A percentile compares a stretch with the other conserved stretches of the same genome.
phyloP scores from a whole-genome alignment of 1,284 basidiomycete species.

The Tilletia indica region DNA sequence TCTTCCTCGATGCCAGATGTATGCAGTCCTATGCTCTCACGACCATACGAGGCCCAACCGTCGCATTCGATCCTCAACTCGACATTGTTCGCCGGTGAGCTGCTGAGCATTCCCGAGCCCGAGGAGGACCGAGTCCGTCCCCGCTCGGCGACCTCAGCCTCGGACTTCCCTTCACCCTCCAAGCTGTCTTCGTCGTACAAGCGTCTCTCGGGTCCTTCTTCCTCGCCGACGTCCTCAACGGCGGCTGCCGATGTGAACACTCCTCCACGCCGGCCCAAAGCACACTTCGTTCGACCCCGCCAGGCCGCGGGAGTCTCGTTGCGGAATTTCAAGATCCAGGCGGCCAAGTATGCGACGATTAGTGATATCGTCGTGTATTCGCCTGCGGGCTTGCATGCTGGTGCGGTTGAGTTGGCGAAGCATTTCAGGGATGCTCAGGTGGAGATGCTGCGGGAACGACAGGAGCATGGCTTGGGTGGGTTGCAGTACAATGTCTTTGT shows the following conservation, averaged over 20 bases:
- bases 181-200: constrained; percentile 2
- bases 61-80: constrained; percentile 42
- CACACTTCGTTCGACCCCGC: constrained; percentile 32
- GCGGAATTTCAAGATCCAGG: constrained; percentile 55
- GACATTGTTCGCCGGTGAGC: constrained; percentile 39
- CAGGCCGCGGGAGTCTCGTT: constrained; percentile 46
- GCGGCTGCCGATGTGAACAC: background rate
- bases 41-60: constrained; percentile 34
- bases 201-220: background rate
- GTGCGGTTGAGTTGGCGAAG: constrained; percentile 38
- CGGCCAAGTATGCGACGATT: constrained; percentile 77
- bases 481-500: constrained; percentile 83
- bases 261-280: background rate
- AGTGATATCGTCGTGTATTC: constrained; percentile 84
- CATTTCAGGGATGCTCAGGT: constrained; percentile 49
- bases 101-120: constrained; percentile 26
- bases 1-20: background rate
- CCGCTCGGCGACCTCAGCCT: background rate
- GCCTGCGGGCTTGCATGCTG: constrained; percentile 44
- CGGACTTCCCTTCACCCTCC: background rate
- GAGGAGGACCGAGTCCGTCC: background rate
- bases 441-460: constrained; percentile 46
- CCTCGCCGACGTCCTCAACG: background rate
- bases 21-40: background rate
- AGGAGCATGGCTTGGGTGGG: constrained; percentile 64